Percentiles rank a stretch among this genome's conserved stretches.
Evolutionary conservation across 768 basidiomycete genomes (phyloP).

Genomic region (Cystoderma amianthinum): DNA sequence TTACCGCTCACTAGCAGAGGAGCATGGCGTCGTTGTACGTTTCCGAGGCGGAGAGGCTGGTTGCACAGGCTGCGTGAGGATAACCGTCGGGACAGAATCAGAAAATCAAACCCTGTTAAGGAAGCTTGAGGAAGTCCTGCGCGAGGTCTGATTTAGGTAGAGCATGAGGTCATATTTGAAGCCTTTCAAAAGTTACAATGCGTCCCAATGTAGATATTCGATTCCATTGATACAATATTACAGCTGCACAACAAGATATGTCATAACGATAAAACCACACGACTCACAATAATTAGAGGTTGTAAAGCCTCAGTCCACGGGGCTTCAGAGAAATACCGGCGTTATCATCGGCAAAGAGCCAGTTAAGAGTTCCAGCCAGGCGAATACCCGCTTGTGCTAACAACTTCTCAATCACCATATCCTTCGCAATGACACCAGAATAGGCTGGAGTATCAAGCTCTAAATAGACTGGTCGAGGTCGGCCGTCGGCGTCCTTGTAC

Average conservation of each 20-base stretch:
- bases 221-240: too few relatives aligned
- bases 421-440: conserved; percentile 55
- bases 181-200: too few relatives aligned
- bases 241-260: too few relatives aligned
- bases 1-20: conserved; percentile 82
- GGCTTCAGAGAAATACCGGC: too few relatives aligned
- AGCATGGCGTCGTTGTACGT: conserved; percentile 82
- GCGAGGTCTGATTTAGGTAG: too few relatives aligned
- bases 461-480: conserved; percentile 26
- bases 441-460: conserved; percentile 84
- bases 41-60: conserved; percentile 84
- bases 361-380: conserved; percentile 79
- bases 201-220: too few relatives aligned
- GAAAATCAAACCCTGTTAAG: conserved; percentile 64
- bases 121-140: conserved; percentile 45
- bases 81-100: conserved; percentile 80
- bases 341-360: conserved; percentile 37
- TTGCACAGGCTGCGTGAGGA: conserved; percentile 80
- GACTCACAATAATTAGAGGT: background rate
- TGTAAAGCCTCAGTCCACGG: background rate
- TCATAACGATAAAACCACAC: background rate
- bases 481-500: conserved; percentile 22
- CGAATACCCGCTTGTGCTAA: conserved; percentile 80
- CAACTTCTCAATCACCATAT: conserved; percentile 74
- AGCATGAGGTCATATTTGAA: too few relatives aligned